Evolutionary conservation across 2,329 filamentous ascomycete species (phyloP), one percentile per base, ranked within the genome.

Genomic region (Teratosphaeria pseudoeucalypti): DNA sequence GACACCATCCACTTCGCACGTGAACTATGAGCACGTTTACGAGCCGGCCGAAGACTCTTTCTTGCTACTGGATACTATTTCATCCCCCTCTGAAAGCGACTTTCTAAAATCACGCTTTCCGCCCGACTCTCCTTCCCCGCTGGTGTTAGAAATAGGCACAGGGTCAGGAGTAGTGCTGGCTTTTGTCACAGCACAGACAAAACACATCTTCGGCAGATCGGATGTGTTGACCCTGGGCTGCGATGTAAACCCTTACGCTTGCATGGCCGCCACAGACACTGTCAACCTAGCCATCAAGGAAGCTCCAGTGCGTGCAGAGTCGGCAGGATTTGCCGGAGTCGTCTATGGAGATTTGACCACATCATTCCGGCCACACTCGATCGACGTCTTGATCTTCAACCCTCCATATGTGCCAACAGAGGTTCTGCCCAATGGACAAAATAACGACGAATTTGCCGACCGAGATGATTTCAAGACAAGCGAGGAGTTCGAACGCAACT

Each of bases 1-100:
- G 10, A 99, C 94, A 0, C 94, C 94, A 14, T 89, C 90, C 60
- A 99, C 94, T 2, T 89, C 89, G 26, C 94, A 99, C 76, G 89
- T 97, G 61, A 84, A 87, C 58, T 95, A 92, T 75, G 84, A 89
- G 73, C 85, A 87, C 58, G 86, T 97, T 66, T 99, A 99, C 76
- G 92, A 96, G 71, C 94, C 94, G 39, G 88, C 92, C 11, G 94
- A 99, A 75, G 94, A 99, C 77, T 96, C 92, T 5, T 99, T 90
- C 72, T 83, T 99, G 53, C 82, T 99, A 55, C 84, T 99, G 34
- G 92, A 99, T 76, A 95, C 92, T 0, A 82, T 99, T 53, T 92
- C 92, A 0, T 87, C 86, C 1, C 61, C 78, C 0, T 72, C 81
- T 2, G 90, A 96, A 75, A 83, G 79, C 3, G 66, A 76, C 27